Base-by-base conservation (phyloP, 345 rosid genomes). In the Lepidium africanum region DNA sequence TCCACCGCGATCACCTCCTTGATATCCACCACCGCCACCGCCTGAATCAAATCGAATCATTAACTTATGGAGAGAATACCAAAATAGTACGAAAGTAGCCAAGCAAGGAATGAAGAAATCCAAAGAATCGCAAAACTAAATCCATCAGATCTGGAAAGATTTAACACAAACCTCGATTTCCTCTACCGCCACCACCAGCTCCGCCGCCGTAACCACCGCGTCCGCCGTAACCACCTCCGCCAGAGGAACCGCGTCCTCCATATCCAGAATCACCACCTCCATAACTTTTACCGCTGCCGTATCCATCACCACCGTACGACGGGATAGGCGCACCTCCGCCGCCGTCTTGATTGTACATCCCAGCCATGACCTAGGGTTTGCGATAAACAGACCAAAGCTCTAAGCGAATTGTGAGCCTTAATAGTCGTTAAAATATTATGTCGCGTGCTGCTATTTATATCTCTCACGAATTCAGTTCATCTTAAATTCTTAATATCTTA, bases 1-100 rank as follows among this genome's bases (percentile, higher is more conserved):
- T 48, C 94, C 89, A 46, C 93, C 88, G 5, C 96, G 83, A 70
- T 85, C 86, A 14, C 92, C 93, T 56, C 94, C 96, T 82, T 78
- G 86, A 69, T 80, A 82, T 57, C 82, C 82, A 63, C 79, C 84
- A 35, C 85, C 82, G 13, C 78, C 78, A 54, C 78, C 69, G 9
- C 73, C 78, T 75, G 42, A 67, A 76, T 63, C 72, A 45, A 58
- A 80, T 59, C 77, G 55, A 63, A 67, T 23, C 15, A 65, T 33
- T 37, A 62, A 16, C 17, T 32, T 2, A 19, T 55, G 27, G 27
- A 25, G 27, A 25, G 27, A 25, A 47, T 17, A 30, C 21, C 6
- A 15, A 15, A 3, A 59, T 16, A 49, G 46, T 23, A 35, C 55
- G 30, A 10, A 50, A 60, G 14, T 10, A 65, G 73, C 42, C 5